Percentiles rank a stretch among this genome's conserved stretches.
phyloP scores from a whole-genome alignment of 148 eudicot species.

The Amaranthus palmeri region DNA sequence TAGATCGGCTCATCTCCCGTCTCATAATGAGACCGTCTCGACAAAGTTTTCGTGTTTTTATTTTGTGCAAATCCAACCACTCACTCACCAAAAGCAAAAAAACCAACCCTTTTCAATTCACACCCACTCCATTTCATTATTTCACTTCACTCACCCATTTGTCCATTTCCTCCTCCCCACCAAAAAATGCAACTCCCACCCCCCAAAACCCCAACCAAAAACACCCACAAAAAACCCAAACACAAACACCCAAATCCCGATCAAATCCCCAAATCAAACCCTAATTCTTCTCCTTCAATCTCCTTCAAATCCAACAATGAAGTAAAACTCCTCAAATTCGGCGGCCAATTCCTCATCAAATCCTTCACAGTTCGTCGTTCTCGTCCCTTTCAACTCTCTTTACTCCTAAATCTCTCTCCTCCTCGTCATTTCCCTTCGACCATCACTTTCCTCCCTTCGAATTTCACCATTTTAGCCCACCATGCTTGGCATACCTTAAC shows the following conservation, averaged over 20 bases:
- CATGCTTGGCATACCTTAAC: conserved; percentile 97
- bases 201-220: conserved; percentile 26
- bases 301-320: conserved; percentile 68
- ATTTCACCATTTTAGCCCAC: conserved; percentile 89
- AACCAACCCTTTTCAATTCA: background rate
- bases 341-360: conserved; percentile 84
- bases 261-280: conserved; percentile 37
- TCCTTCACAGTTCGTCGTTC: conserved; percentile 93
- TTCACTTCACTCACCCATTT: background rate
- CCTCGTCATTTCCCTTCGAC: conserved; percentile 44
- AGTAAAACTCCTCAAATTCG: conserved; percentile 83
- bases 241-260: conserved; percentile 52
- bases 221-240: conserved; percentile 58
- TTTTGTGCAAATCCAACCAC: background rate
- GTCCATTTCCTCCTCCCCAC: background rate
- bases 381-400: conserved; percentile 48
- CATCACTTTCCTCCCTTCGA: conserved; percentile 68
- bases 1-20: too few species aligned
- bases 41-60: too few species aligned
- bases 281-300: conserved; percentile 34
- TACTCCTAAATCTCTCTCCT: conserved; percentile 50
- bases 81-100: background rate
- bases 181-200: conserved; percentile 4
- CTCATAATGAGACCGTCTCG: too few species aligned
- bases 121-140: background rate